A percentile compares a stretch with the other conserved stretches of the same genome.
Conservation (phyloP, 768 basidiomycete species). For the Lactarius hatsudake region DNA sequence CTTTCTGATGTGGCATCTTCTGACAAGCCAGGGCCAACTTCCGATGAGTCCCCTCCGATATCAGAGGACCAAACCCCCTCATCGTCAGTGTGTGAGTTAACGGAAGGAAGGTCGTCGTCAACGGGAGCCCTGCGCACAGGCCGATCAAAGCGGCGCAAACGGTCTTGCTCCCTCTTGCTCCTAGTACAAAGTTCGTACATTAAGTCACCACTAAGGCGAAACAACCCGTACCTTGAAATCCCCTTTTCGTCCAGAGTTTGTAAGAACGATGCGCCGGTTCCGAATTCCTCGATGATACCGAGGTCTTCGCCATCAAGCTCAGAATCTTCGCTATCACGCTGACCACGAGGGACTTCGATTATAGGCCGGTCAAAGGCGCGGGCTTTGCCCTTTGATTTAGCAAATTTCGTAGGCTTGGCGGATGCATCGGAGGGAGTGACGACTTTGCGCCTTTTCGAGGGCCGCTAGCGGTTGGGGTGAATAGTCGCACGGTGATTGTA, state of each 20-base stretch:
- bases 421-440: slow-evolving; percentile 28
- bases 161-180: slow-evolving; percentile 81
- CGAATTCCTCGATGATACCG: slow-evolving; percentile 62
- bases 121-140: slow-evolving; percentile 43
- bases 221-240: slow-evolving; percentile 65
- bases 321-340: slow-evolving; percentile 47
- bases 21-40: slow-evolving; percentile 29
- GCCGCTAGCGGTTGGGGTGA: slow-evolving; percentile 32
- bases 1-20: slow-evolving; percentile 33
- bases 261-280: slow-evolving; percentile 64
- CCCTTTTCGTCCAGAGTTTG: slow-evolving; percentile 67
- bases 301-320: slow-evolving; percentile 66
- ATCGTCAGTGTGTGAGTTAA: slow-evolving; percentile 65
- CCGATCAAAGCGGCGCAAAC: slow-evolving; percentile 65
- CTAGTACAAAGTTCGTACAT: slow-evolving; percentile 38
- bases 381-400: slow-evolving; percentile 50
- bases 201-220: slow-evolving; percentile 13
- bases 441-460: slow-evolving; percentile 64
- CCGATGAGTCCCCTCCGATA: slow-evolving; percentile 34
- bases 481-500: neutral
- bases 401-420: slow-evolving; percentile 28
- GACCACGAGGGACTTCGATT: slow-evolving; percentile 59
- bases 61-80: slow-evolving; percentile 52
- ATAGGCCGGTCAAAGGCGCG: slow-evolving; percentile 55
- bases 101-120: slow-evolving; percentile 62